Percentiles rank a stretch among this genome's conserved stretches.
These are phyloP conservation scores for Trichophyton benhamiae DNA, from an alignment of 2,329 filamentous ascomycete genomes.

Conservation along the genomic window DNA sequence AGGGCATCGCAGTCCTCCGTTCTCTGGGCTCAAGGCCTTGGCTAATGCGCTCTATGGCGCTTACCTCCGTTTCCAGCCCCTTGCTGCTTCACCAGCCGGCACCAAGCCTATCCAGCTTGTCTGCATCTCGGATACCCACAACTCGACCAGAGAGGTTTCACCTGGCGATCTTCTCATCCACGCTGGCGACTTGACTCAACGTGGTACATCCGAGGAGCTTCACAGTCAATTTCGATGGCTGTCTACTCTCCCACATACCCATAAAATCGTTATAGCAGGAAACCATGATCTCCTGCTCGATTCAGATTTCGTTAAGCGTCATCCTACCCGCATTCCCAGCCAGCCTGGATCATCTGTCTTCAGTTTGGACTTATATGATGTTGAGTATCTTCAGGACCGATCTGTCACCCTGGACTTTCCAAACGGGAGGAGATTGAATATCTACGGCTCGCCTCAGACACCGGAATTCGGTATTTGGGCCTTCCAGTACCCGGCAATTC, in stretches of 20 bases:
- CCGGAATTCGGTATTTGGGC: constrained; percentile 16
- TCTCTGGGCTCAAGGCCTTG: background rate
- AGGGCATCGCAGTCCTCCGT: background rate
- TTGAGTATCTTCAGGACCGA: constrained; percentile 13
- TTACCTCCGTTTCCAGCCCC: background rate
- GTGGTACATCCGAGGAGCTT: constrained; percentile 32
- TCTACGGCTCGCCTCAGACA: constrained; percentile 17
- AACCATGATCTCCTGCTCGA: constrained; percentile 34
- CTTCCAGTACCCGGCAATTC: constrained; percentile 15
- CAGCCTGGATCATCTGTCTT: background rate
- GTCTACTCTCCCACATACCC: constrained; percentile 25
- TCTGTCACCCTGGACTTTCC: constrained; percentile 6
- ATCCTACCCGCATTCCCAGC: constrained; percentile 6
- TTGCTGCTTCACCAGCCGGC: background rate
- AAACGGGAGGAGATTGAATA: constrained; percentile 7
- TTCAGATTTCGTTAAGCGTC: constrained; percentile 8
- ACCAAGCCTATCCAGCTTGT: constrained; percentile 7
- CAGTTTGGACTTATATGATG: constrained; percentile 13
- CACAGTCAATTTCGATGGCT: constrained; percentile 33
- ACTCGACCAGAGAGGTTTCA: constrained; percentile 26
- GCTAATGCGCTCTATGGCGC: constrained; percentile 3
- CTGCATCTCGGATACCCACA: constrained; percentile 37
- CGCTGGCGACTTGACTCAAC: constrained; percentile 38
- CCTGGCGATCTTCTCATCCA: constrained; percentile 37
- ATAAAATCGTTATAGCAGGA: constrained; percentile 38